Evolutionary conservation across 176 grass and related monocot genomes (phyloP).

Genomic region (Lolium multiflorum): DNA sequence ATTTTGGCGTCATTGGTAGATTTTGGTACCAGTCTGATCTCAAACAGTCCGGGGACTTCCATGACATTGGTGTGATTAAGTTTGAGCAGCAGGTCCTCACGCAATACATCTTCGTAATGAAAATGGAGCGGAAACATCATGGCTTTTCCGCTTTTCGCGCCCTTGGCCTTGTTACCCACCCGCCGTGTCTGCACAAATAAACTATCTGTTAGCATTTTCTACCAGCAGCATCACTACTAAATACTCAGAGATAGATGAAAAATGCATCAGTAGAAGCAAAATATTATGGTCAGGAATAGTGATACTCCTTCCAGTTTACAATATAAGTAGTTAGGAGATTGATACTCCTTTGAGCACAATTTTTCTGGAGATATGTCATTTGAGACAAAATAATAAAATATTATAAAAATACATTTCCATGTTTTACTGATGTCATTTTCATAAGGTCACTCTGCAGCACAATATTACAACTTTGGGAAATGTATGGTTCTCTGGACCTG

Average conservation of each 20-base stretch:
- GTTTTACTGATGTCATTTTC: not conserved
- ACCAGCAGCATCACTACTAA: not conserved
- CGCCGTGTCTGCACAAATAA: not conserved
- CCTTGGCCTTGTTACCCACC: slow-evolving; percentile 26
- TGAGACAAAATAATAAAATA: slow-evolving; percentile 9
- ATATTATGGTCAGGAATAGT: slow-evolving; percentile 7
- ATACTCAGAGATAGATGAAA: not conserved
- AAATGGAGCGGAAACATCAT: slow-evolving; percentile 34
- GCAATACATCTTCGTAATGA: slow-evolving; percentile 18
- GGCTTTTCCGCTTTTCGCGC: slow-evolving; percentile 8
- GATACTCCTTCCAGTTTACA: not conserved
- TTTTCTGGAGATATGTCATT: too few relatives aligned
- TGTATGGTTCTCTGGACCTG: not conserved
- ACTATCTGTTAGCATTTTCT: slow-evolving; percentile 8
- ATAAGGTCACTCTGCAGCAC: not conserved
- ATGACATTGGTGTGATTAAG: slow-evolving; percentile 51
- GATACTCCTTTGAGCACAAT: too few relatives aligned
- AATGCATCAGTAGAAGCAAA: not conserved
- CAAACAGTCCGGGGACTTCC: slow-evolving; percentile 57
- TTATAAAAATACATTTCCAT: not conserved
- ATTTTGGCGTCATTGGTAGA: slow-evolving; percentile 37
- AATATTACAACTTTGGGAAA: not conserved
- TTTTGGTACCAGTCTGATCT: slow-evolving; percentile 53
- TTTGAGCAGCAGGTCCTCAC: slow-evolving; percentile 20
- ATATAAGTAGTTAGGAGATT: not conserved